A percentile compares a stretch with the other conserved stretches of the same genome.
phyloP scores from a whole-genome alignment of 2,329 filamentous ascomycete genomes.

The Fusarium vanettenii region DNA sequence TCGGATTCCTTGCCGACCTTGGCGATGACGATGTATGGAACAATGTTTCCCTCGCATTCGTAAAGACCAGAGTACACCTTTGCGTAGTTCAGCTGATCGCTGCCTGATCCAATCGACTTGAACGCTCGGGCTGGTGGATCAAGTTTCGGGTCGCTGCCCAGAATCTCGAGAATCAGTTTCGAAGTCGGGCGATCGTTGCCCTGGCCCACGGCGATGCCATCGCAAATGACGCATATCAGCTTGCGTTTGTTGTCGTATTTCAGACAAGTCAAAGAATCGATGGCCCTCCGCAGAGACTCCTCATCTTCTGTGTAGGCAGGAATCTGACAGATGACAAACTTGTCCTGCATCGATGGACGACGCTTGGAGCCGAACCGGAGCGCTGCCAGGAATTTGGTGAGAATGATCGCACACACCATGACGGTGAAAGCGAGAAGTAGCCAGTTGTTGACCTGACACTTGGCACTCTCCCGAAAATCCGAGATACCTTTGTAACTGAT shows the following conservation, averaged over 20 bases:
- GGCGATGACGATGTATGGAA: conserved; percentile 94
- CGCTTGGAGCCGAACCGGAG: conserved; percentile 94
- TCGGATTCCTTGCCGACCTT: conserved; percentile 98
- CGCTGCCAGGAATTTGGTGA: conserved; percentile 90
- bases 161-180: conserved; percentile 96
- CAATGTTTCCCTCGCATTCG: conserved; percentile 96
- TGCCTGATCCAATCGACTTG: conserved; percentile 89
- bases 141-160: conserved; percentile 96
- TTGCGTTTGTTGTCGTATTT: conserved; percentile 99
- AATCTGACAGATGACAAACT: conserved; percentile 98
- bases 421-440: conserved; percentile 89
- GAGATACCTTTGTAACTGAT: conserved; percentile 84
- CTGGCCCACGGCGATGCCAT: conserved; percentile 95
- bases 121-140: conserved; percentile 95
- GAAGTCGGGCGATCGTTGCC: conserved; percentile 97
- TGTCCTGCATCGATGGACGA: conserved; percentile 92
- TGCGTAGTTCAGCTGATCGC: conserved; percentile 95
- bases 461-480: conserved; percentile 83
- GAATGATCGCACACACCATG: conserved; percentile 82
- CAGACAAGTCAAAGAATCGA: conserved; percentile 93
- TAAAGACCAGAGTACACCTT: conserved; percentile 99
- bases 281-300: conserved; percentile 89
- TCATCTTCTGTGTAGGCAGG: conserved; percentile 98
- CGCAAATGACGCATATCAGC: conserved; percentile 94
- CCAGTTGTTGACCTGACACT: conserved; percentile 91